Evolutionary conservation across 2,329 filamentous ascomycete genomes (phyloP).

Genomic region (Periconia macrospinosa): DNA sequence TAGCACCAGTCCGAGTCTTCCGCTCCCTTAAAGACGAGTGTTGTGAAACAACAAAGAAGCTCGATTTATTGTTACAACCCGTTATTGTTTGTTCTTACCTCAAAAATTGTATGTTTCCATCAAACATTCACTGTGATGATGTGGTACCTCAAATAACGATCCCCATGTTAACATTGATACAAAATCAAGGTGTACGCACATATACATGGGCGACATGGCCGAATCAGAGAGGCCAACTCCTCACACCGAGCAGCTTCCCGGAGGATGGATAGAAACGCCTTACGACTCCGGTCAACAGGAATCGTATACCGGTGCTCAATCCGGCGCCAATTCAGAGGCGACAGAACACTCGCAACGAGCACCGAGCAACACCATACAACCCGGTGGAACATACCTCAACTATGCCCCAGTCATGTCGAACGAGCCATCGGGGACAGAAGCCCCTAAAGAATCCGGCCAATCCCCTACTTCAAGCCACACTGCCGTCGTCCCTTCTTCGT

Average conservation of each 20-base stretch:
- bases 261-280: conserved; percentile 41
- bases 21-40: neutral
- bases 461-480: conserved; percentile 11
- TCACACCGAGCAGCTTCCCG: conserved; percentile 34
- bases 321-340: conserved; percentile 7
- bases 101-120: neutral
- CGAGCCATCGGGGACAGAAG: neutral
- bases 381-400: conserved; percentile 22
- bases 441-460: conserved; percentile 3
- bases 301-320: conserved; percentile 22
- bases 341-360: conserved; percentile 1
- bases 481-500: conserved; percentile 17
- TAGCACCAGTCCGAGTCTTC: too few relatives aligned
- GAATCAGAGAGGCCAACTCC: conserved; percentile 35
- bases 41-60: neutral
- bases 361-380: neutral
- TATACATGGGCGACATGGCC: conserved; percentile 20
- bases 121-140: neutral
- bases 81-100: neutral
- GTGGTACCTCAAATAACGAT: neutral
- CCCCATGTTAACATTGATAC: neutral
- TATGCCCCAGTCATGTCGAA: conserved; percentile 9
- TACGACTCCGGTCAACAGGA: conserved; percentile 24
- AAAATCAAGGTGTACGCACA: neutral
- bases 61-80: neutral